These are phyloP conservation scores for Phylloporus gajari DNA, from an alignment of 1,284 basidiomycete species.

Conservation along the genomic window DNA sequence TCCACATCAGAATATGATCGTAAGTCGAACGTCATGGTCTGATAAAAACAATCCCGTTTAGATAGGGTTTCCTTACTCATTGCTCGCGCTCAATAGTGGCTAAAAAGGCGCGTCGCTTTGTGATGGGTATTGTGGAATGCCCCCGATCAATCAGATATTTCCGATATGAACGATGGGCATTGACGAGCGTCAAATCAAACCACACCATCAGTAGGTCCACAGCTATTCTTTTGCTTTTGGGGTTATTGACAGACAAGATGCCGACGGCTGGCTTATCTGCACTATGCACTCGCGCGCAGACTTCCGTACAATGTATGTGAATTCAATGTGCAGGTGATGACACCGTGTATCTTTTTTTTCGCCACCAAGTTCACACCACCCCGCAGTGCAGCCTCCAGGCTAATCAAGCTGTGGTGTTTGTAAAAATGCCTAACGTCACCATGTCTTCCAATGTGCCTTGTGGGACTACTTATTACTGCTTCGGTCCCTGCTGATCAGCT, in stretches of 20 bases:
- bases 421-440: conserved; percentile 1
- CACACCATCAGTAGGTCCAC: background rate
- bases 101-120: too few relatives aligned
- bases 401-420: background rate
- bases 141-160: background rate
- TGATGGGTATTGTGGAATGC: background rate
- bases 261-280: background rate
- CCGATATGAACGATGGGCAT: background rate
- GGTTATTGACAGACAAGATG: background rate
- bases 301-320: background rate
- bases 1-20: background rate
- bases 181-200: background rate
- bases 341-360: conserved; percentile 4
- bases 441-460: background rate
- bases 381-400: background rate
- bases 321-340: background rate
- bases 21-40: background rate
- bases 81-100: too few relatives aligned
- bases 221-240: background rate
- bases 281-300: background rate
- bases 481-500: background rate
- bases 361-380: background rate
- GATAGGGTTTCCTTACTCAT: background rate
- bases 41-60: background rate
- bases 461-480: conserved; percentile 3